phyloP scores from a whole-genome alignment of 106 monocot species.

The Dioscorea dumetorum region DNA sequence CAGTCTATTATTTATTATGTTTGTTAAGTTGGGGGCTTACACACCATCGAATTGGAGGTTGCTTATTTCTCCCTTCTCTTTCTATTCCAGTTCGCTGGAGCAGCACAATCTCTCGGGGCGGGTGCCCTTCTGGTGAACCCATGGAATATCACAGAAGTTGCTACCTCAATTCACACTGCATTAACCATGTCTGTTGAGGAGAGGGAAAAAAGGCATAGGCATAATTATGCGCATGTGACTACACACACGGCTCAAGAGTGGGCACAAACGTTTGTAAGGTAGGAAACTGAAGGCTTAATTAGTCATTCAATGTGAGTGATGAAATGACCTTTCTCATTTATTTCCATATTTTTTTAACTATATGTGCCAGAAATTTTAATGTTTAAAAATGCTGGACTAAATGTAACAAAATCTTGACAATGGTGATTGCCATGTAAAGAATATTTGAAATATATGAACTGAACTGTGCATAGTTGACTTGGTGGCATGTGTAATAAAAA shows the following conservation, averaged over 20 bases:
- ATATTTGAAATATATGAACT: no score
- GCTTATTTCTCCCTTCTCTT: conserved; percentile 5
- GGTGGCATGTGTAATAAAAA: no score
- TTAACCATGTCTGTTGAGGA: conserved; percentile 84
- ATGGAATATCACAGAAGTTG: conserved; percentile 95
- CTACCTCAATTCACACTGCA: conserved; percentile 58
- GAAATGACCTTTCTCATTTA: no score
- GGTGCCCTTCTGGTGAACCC: conserved; percentile 89
- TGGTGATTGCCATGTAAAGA: no score
- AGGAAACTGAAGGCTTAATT: neutral
- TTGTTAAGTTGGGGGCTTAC: neutral
- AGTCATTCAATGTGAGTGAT: no score
- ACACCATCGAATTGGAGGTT: neutral
- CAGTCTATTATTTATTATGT: no score
- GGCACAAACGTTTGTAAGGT: conserved; percentile 99
- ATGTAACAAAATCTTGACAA: no score
- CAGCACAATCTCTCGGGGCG: conserved; percentile 91
- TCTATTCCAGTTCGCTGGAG: conserved; percentile 81
- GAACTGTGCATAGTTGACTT: no score
- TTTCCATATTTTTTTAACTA: no score
- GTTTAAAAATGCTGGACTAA: no score
- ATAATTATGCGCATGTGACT: conserved; percentile 98
- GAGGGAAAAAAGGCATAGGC: conserved; percentile 89
- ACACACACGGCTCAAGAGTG: conserved; percentile 98
- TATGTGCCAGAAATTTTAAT: no score